Conservation (phyloP, 768 basidiomycete genomes). For the Leccinum disarticulatum region DNA sequence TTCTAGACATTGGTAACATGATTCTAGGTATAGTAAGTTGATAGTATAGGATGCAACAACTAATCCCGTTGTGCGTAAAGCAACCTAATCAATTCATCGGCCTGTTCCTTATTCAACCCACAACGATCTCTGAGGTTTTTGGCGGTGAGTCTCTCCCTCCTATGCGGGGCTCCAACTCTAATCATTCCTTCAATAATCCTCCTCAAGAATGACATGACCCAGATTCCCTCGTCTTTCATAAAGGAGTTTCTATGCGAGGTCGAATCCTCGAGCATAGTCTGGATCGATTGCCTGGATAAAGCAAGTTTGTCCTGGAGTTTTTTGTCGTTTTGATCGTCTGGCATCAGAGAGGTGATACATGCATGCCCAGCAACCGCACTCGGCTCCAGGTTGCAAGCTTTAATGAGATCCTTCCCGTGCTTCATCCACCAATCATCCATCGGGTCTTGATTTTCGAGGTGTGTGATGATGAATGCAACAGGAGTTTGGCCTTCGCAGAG, state of each 20-base stretch:
- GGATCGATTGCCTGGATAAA: slow-evolving; percentile 16
- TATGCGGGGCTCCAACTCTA: slow-evolving; percentile 5
- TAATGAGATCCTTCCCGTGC: slow-evolving; percentile 18
- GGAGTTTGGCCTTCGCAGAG: slow-evolving; percentile 40
- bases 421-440: slow-evolving; percentile 37
- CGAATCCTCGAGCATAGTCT: slow-evolving; percentile 24
- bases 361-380: slow-evolving; percentile 26
- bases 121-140: slow-evolving; percentile 17
- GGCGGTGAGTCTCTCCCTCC: slow-evolving; percentile 9
- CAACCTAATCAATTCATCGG: slow-evolving; percentile 15
- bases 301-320: slow-evolving; percentile 8
- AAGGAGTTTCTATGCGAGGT: slow-evolving; percentile 18
- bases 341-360: slow-evolving; percentile 27
- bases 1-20: background rate
- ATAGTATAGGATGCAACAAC: background rate
- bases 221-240: slow-evolving; percentile 13
- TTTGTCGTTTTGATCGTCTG: slow-evolving; percentile 1
- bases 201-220: slow-evolving; percentile 27
- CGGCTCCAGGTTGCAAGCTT: slow-evolving; percentile 9
- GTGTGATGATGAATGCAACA: slow-evolving; percentile 39
- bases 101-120: slow-evolving; percentile 19
- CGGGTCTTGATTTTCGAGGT: slow-evolving; percentile 30
- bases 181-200: slow-evolving; percentile 17
- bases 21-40: slow-evolving; percentile 2
- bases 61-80: slow-evolving; percentile 8